Percentiles rank a stretch among this genome's conserved stretches.
Evolutionary conservation across 768 basidiomycete species (phyloP).

Genomic region (Leucogyrophana mollusca): DNA sequence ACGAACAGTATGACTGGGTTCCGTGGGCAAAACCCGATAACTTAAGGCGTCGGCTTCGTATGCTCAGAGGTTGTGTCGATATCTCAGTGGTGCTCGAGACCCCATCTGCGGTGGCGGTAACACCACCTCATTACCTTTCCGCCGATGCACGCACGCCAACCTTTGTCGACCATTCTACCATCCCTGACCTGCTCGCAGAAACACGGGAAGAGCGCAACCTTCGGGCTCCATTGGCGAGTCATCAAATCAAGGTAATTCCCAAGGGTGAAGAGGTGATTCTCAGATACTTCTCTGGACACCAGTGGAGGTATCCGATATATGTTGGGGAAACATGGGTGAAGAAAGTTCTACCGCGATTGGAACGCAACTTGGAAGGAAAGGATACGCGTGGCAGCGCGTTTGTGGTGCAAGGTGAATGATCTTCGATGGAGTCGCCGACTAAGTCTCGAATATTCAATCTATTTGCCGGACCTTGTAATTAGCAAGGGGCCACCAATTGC

Average conservation of each 20-base stretch:
- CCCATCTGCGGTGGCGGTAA: neutral
- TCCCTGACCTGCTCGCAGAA: neutral
- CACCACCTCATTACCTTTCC: constrained; percentile 7
- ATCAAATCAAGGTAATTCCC: neutral
- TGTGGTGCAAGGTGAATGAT: no score
- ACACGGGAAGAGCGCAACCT: constrained; percentile 1
- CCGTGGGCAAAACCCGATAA: neutral
- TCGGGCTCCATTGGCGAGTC: constrained; percentile 2
- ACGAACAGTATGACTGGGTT: constrained; percentile 3
- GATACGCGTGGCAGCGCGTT: no score
- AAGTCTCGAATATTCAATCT: no score
- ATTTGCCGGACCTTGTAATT: no score
- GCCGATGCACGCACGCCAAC: constrained; percentile 1
- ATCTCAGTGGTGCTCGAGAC: neutral
- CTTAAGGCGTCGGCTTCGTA: neutral
- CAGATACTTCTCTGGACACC: neutral
- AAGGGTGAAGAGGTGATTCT: neutral
- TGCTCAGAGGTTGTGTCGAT: neutral
- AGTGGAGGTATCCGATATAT: neutral
- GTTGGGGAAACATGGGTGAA: constrained; percentile 6
- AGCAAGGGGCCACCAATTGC: no score
- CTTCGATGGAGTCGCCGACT: no score
- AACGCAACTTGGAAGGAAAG: neutral
- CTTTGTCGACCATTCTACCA: constrained; percentile 1
- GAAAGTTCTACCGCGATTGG: constrained; percentile 1